Conservation (phyloP, 495 filamentous ascomycete genomes). For the Penicillium fimorum region DNA sequence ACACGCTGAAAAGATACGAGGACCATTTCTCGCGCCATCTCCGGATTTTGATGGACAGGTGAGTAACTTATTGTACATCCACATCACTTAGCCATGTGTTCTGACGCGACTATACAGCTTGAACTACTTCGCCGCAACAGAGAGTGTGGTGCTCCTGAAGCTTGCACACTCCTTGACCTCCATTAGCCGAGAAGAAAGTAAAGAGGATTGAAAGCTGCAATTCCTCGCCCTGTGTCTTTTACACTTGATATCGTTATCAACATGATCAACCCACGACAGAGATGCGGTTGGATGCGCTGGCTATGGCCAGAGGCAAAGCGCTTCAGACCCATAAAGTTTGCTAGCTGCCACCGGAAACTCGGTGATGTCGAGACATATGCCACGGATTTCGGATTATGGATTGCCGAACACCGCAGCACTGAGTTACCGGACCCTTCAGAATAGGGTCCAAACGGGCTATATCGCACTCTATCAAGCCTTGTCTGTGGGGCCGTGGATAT, state of each 20-base stretch:
- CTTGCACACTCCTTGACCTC: conserved; percentile 55
- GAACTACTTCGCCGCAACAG: conserved; percentile 95
- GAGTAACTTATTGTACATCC: background rate
- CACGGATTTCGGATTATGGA: background rate
- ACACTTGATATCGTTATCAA: conserved; percentile 3
- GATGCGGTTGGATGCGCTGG: background rate
- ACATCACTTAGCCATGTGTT: background rate
- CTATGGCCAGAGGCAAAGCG: background rate
- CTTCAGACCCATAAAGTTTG: background rate
- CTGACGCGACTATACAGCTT: conserved; percentile 41
- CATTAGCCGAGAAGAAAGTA: conserved; percentile 41
- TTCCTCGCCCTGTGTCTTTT: background rate
- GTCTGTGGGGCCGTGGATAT: background rate
- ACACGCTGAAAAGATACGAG: conserved; percentile 84
- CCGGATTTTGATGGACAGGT: conserved; percentile 85
- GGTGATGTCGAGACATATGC: background rate
- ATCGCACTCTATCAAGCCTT: background rate
- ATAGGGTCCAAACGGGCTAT: background rate
- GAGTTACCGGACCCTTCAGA: background rate
- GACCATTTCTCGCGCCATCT: conserved; percentile 87
- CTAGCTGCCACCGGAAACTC: background rate
- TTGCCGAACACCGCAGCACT: background rate
- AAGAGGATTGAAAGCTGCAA: conserved; percentile 33
- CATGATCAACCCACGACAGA: background rate
- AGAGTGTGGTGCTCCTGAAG: conserved; percentile 90